Percentiles rank a stretch among this genome's conserved stretches.
These are phyloP conservation scores for Naganishia sp. DNA, from an alignment of 1,284 basidiomycete genomes.

Conservation along the genomic window DNA sequence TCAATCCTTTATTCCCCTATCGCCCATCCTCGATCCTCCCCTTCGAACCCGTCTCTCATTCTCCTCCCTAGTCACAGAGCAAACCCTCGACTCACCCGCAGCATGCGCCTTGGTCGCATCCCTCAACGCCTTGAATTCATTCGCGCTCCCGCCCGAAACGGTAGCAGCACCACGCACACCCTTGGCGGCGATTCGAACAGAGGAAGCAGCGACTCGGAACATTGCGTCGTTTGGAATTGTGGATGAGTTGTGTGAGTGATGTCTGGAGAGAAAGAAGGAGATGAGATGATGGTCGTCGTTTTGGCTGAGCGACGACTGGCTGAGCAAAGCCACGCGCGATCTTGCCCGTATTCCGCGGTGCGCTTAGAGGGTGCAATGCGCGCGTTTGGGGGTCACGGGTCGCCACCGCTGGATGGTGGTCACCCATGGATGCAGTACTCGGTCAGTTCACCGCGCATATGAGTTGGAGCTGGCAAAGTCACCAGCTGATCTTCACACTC, in stretches of 20 bases:
- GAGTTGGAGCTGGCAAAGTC: too few species aligned
- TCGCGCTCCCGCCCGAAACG: slow-evolving; percentile 11
- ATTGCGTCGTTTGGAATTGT: not conserved
- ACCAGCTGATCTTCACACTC: too few species aligned
- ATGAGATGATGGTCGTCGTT: not conserved
- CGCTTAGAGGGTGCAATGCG: too few species aligned
- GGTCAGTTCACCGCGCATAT: too few species aligned
- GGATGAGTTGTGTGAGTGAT: not conserved
- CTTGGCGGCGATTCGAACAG: slow-evolving; percentile 30
- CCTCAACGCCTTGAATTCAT: slow-evolving; percentile 31
- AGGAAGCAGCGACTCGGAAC: slow-evolving; percentile 29
- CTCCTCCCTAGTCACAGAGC: not conserved
- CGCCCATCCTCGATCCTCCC: not conserved
- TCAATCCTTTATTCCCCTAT: too few species aligned
- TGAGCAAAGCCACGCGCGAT: slow-evolving; percentile 8
- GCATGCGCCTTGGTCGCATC: slow-evolving; percentile 34
- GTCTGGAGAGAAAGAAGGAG: not conserved
- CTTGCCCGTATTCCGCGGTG: not conserved
- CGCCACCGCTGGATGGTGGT: too few species aligned
- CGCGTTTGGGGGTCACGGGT: too few species aligned
- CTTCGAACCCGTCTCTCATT: not conserved
- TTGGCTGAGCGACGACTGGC: slow-evolving; percentile 5
- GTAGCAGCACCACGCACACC: slow-evolving; percentile 25
- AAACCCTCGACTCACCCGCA: slow-evolving; percentile 19
- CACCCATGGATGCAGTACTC: not conserved